Base-by-base conservation (phyloP, 2,329 filamentous ascomycete genomes). In the Pseudogymnoascus sp. region DNA sequence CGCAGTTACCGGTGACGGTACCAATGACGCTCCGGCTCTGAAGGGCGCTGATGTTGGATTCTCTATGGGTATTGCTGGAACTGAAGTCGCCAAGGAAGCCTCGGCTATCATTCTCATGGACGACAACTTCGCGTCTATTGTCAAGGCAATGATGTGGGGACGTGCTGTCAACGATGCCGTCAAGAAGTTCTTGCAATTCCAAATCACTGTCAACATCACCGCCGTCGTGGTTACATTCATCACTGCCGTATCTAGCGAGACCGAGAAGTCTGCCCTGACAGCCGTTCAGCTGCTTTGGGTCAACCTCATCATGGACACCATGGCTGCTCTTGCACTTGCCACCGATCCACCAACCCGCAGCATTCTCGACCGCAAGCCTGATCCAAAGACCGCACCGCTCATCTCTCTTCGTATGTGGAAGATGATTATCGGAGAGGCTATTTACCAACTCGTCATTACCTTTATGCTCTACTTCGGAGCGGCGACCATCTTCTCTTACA, bases 401-500 rank as follows among this genome's bases (percentile, higher is more conserved):
- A 95, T 97, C 69, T 96, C 92, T 1, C 80, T 88, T 35, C 93
- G 89, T 17, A 97, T 97, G 93, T 96, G 93, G 93, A 97, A 97
- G 81, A 97, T 97, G 93, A 97, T 97, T 66, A 83, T 96, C 50
- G 93, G 93, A 2, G 92, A 97, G 75, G 86, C 92, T 1, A 81
- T 96, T 64, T 97, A 95, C 75, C 93, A 97, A 75, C 84, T 97
- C 4, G 85, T 87, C 21, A 83, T 61, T 17, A 89, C 92, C 0
- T 88, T 97, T 68, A 80, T 93, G 66, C 82, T 97, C 23, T 93
- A 93, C 77, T 97, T 93, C 69, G 91, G 84, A 33, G 85, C 82
- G 60, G 76, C 76, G 64, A 77, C 71, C 35, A 85, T 91, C 13
- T 80, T 91, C n/a, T 79, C 79, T 7, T 85, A 87, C 68, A 73